Evolutionary conservation across 169 alveolate genomes (phyloP), one percentile per base, ranked within the genome.

Genomic region (Cryptosporidium sp.): DNA sequence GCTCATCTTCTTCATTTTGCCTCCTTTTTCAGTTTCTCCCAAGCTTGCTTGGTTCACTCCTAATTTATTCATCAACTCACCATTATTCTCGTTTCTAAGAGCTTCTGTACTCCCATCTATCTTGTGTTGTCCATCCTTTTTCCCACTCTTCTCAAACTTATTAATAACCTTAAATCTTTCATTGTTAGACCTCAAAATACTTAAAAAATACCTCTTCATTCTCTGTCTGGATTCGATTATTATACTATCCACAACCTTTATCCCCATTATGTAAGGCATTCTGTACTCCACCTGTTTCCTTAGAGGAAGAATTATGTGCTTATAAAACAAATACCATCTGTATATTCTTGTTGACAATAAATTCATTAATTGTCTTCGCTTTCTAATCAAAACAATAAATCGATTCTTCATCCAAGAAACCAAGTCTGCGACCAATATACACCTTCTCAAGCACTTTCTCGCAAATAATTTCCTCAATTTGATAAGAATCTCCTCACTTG

Each of bases 321-420:
- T 80, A 43, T 80, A 80, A 43, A 80, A 80, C 16, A 80, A 16
- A 65, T 80, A 80, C 89, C 89, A 80, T 39, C 89, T 59, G 23
- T 61, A 80, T 21, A 80, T 65, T 31, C 59, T 80, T 3, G 16
- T 16, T 35, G 69, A 80, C 12, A 80, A 5, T n/a, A 80, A 65
- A 41, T 39, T 59, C 59, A 61, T 62, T 33, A 80, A 23, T 23
- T 62, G 55, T 21, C 65, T 80, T 62, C 75, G 62, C 23, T 61
- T 80, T 65, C 26, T 80, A n/a, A 80, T 80, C 43, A 80, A 31
- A 21, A 43, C 33, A 26, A 80, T 26, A 65, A 80, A 80, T 21
- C 89, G 75, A 43, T 80, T 80, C n/a, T 48, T 59, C 50, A 80
- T 21, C 89, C 89, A 80, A 18, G 51, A 43, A 62, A 80, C 75